Evolutionary conservation across 106 monocot species (phyloP).

Genomic region (Apostasia shenzhenica): DNA sequence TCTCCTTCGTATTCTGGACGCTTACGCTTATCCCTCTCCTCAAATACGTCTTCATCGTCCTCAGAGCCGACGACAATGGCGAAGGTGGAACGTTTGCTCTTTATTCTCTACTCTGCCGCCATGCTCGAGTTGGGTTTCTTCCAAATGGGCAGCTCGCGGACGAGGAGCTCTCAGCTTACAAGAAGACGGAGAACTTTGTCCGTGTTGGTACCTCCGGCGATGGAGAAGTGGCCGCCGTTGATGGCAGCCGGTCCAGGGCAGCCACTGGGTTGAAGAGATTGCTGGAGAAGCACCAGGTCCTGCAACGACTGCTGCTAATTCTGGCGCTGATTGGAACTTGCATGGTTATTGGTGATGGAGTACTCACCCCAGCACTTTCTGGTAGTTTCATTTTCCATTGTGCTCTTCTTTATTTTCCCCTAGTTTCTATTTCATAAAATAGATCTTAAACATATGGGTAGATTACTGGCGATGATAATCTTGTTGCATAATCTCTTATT

Average conservation of each 20-base stretch:
- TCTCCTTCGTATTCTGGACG: constrained; percentile 95
- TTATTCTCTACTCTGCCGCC: constrained; percentile 79
- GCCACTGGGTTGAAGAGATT: constrained; percentile 27
- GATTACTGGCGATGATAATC: too few species aligned
- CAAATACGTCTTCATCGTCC: constrained; percentile 88
- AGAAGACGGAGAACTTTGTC: constrained; percentile 20
- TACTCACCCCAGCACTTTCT: constrained; percentile 86
- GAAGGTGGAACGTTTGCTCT: constrained; percentile 95
- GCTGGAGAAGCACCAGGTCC: constrained; percentile 57
- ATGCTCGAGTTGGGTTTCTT: constrained; percentile 60
- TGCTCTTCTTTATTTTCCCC: too few species aligned
- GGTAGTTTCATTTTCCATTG: constrained; percentile 25
- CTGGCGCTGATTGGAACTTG: constrained; percentile 71
- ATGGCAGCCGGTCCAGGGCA: neutral
- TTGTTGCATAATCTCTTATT: constrained; percentile 2
- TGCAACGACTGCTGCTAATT: constrained; percentile 56
- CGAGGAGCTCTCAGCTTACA: constrained; percentile 61
- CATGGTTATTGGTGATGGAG: constrained; percentile 95
- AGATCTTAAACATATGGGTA: too few species aligned
- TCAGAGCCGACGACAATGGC: constrained; percentile 79
- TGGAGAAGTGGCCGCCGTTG: neutral
- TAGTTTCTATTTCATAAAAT: neutral
- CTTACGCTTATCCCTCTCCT: constrained; percentile 73
- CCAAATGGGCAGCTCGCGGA: constrained; percentile 60
- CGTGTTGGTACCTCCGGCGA: neutral